phyloP scores from a whole-genome alignment of 371 early-diverging fungal genomes.

The Mucor racemosus region DNA sequence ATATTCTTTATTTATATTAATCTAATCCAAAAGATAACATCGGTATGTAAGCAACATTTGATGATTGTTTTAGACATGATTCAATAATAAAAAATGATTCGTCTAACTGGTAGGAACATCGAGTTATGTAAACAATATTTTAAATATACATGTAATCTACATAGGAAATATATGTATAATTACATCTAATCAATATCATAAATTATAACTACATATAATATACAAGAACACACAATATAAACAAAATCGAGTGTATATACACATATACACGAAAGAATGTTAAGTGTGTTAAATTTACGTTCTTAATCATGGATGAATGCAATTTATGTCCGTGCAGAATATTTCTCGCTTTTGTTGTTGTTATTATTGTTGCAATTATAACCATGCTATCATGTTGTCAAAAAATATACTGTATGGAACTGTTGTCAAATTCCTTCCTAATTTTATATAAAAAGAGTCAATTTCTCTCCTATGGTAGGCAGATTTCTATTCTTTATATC shows the following conservation, averaged over 20 bases:
- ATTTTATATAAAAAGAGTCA: background rate
- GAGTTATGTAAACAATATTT: slow-evolving; percentile 9
- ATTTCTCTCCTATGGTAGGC: background rate
- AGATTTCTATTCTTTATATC: background rate
- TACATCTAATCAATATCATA: background rate
- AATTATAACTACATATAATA: too few relatives aligned
- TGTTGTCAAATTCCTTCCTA: slow-evolving; percentile 16
- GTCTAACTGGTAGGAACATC: background rate
- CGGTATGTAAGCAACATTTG: slow-evolving; percentile 11
- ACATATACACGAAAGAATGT: background rate
- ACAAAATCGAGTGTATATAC: background rate
- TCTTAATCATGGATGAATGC: background rate
- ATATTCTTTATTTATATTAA: background rate
- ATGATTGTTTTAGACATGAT: background rate
- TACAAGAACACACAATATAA: too few relatives aligned
- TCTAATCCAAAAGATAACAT: background rate
- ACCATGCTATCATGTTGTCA: slow-evolving; percentile 4
- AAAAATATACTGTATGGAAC: background rate
- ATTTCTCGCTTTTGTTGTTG: slow-evolving; percentile 3
- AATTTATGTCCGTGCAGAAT: background rate
- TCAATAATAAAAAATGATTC: background rate
- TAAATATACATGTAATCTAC: background rate
- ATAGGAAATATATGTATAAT: background rate
- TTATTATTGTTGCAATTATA: slow-evolving; percentile 12
- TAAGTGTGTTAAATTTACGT: background rate